A percentile compares a stretch with the other conserved stretches of the same genome.
Conservation (phyloP, 2,329 filamentous ascomycete species). For the Aspergillus sp. region DNA sequence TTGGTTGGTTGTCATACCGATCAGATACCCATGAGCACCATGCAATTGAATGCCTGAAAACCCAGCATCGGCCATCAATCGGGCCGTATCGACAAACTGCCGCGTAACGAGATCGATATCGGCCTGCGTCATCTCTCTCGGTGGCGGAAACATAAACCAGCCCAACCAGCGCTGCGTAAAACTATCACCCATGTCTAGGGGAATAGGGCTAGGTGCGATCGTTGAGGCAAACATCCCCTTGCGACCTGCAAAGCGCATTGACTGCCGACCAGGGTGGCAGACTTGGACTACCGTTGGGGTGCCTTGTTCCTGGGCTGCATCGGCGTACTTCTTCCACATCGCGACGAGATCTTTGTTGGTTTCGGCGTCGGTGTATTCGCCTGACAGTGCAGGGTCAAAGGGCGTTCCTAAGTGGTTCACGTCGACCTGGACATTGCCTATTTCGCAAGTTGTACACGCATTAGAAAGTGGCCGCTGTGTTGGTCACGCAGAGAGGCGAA, state of each 20-base stretch:
- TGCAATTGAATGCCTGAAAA: constrained; percentile 57
- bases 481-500: constrained; percentile 15
- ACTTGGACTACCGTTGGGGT: constrained; percentile 46
- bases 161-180: constrained; percentile 35
- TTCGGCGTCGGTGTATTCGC: constrained; percentile 25
- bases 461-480: background rate
- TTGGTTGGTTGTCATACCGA: constrained; percentile 41
- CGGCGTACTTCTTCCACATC: constrained; percentile 30
- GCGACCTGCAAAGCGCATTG: constrained; percentile 39
- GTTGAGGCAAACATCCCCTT: constrained; percentile 32
- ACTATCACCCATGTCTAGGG: constrained; percentile 39
- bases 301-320: constrained; percentile 37
- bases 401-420: constrained; percentile 40
- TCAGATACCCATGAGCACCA: constrained; percentile 52
- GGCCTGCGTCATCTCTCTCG: constrained; percentile 54
- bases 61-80: constrained; percentile 49
- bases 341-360: constrained; percentile 19
- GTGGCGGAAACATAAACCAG: constrained; percentile 45
- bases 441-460: background rate
- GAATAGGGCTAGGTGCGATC: constrained; percentile 42
- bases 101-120: constrained; percentile 57
- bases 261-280: constrained; percentile 48
- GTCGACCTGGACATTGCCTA: constrained; percentile 47
- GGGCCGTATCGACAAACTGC: constrained; percentile 55
- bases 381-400: constrained; percentile 28